A percentile compares a stretch with the other conserved stretches of the same genome.
phyloP scores from a whole-genome alignment of 129 eudicot genomes.

The Lactuca saligna region DNA sequence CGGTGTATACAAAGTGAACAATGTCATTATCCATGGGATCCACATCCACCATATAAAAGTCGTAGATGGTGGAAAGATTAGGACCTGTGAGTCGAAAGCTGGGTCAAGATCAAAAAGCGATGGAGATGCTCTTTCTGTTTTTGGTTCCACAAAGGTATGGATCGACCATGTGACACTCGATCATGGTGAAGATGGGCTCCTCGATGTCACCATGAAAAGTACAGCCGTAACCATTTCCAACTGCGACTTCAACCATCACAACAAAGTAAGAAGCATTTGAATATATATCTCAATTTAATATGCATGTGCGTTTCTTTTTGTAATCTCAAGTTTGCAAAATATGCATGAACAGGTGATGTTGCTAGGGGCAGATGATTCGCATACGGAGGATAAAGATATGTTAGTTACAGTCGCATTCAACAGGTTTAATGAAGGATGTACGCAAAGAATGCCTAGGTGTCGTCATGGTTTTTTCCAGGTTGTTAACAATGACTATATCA shows the following conservation, averaged over 20 bases:
- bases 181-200: slow-evolving; percentile 54
- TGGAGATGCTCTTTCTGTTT: slow-evolving; percentile 57
- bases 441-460: slow-evolving; percentile 83
- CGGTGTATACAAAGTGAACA: slow-evolving; percentile 39
- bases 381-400: slow-evolving; percentile 50
- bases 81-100: slow-evolving; percentile 35
- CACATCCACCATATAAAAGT: slow-evolving; percentile 46
- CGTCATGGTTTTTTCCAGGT: slow-evolving; percentile 75
- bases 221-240: slow-evolving; percentile 71
- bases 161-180: slow-evolving; percentile 64
- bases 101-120: slow-evolving; percentile 53
- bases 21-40: slow-evolving; percentile 67
- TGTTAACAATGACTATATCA: slow-evolving; percentile 76
- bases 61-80: slow-evolving; percentile 45
- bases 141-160: slow-evolving; percentile 54
- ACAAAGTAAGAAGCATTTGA: slow-evolving; percentile 37
- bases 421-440: slow-evolving; percentile 52
- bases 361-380: slow-evolving; percentile 58
- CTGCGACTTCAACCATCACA: slow-evolving; percentile 57
- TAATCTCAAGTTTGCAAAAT: neutral
- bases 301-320: neutral
- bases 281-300: no score
- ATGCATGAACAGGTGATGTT: slow-evolving; percentile 51
- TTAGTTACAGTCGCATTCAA: slow-evolving; percentile 74
- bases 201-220: slow-evolving; percentile 63